phyloP scores from a whole-genome alignment of 495 filamentous ascomycete species.

The Podospora pseudoanserina region DNA sequence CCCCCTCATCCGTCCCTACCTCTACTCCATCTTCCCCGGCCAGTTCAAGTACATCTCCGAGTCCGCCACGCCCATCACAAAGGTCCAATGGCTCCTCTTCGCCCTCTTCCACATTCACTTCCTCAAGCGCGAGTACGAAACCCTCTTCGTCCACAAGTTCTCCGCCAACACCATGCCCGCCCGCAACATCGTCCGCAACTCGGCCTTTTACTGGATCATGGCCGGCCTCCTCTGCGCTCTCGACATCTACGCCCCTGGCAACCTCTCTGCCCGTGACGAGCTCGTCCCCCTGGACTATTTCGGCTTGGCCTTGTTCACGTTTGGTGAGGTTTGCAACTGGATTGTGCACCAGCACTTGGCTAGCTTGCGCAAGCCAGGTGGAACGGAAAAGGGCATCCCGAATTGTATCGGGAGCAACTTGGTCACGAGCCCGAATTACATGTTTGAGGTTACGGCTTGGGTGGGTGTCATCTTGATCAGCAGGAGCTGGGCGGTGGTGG shows the following conservation, averaged over 20 bases:
- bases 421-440: conserved; percentile 96
- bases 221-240: conserved; percentile 78
- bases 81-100: conserved; percentile 67
- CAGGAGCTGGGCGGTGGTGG: conserved; percentile 66
- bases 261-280: conserved; percentile 48
- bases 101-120: conserved; percentile 76
- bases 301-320: conserved; percentile 64
- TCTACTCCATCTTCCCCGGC: conserved; percentile 59
- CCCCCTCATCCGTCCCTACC: conserved; percentile 66
- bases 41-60: conserved; percentile 40
- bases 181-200: conserved; percentile 86
- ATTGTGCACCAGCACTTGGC: conserved; percentile 73
- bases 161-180: conserved; percentile 88
- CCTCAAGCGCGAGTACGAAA: conserved; percentile 92
- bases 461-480: conserved; percentile 70
- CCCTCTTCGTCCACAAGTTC: conserved; percentile 92
- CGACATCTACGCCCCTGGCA: conserved; percentile 75
- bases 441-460: conserved; percentile 89
- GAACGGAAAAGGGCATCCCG: conserved; percentile 83
- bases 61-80: conserved; percentile 47
- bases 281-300: conserved; percentile 51
- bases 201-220: conserved; percentile 82
- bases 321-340: conserved; percentile 77
- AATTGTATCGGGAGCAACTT: conserved; percentile 75
- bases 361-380: conserved; percentile 70